phyloP scores from a whole-genome alignment of 495 filamentous ascomycete species.

The Cercophora newfieldiana region DNA sequence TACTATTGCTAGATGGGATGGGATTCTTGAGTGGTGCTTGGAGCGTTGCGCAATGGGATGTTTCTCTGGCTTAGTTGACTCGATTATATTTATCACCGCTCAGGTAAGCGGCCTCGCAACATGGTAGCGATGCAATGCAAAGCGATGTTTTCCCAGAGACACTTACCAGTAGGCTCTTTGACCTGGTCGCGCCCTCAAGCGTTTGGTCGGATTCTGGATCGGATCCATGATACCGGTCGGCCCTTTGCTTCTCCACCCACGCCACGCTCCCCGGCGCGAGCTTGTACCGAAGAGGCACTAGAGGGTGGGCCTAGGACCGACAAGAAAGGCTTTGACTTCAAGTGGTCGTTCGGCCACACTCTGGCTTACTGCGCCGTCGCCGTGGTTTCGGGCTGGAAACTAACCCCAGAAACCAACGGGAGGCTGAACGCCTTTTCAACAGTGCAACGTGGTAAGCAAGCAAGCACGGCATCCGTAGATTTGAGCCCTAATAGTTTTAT shows the following conservation, averaged over 20 bases:
- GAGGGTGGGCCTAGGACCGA: background rate
- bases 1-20: slow-evolving; percentile 2
- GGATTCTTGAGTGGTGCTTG: background rate
- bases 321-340: background rate
- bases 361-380: background rate
- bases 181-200: too few species aligned
- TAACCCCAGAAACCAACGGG: background rate
- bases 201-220: background rate
- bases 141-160: background rate
- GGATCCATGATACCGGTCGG: background rate
- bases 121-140: background rate
- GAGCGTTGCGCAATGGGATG: background rate
- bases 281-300: background rate
- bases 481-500: too few species aligned
- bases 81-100: background rate
- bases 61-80: background rate
- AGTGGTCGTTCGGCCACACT: background rate
- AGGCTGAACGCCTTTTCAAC: background rate
- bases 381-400: background rate
- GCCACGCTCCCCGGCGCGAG: background rate
- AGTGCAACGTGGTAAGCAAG: too few species aligned
- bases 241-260: background rate
- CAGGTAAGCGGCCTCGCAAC: background rate
- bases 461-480: too few species aligned
- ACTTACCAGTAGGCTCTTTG: too few species aligned